Conservation (phyloP, 2,329 filamentous ascomycete genomes). For the Daldinia sp. region DNA sequence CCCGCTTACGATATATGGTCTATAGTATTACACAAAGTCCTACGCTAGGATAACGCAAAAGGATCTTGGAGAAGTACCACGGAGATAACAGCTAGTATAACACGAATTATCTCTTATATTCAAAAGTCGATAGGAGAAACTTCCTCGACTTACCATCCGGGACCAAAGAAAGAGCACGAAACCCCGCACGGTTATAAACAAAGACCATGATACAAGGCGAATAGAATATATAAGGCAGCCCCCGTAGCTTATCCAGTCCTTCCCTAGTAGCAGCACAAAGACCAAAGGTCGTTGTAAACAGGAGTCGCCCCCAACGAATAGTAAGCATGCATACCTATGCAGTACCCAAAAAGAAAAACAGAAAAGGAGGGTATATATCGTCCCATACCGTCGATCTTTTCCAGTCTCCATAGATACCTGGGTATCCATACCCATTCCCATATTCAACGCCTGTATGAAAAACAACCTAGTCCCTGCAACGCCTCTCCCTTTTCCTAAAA, state of each 20-base stretch:
- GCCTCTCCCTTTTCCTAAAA: not conserved
- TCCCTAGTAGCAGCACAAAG: not conserved
- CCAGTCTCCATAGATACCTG: no score
- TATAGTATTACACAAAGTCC: not conserved
- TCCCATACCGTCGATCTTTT: not conserved
- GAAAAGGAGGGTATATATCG: constrained; percentile 9
- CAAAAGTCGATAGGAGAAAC: not conserved
- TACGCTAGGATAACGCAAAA: not conserved
- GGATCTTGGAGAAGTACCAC: not conserved
- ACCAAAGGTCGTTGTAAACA: not conserved
- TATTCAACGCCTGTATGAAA: not conserved
- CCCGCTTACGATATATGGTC: not conserved
- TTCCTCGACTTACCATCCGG: no score
- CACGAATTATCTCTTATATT: not conserved
- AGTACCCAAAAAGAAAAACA: not conserved
- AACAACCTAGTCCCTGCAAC: not conserved
- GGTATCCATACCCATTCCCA: constrained; percentile 3
- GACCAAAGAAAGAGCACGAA: no score
- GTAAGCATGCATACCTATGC: no score
- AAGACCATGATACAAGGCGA: no score
- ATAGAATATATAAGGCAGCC: not conserved
- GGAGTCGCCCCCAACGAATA: not conserved
- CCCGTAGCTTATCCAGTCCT: not conserved
- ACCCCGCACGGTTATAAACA: no score
- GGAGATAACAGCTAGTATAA: not conserved